Evolutionary conservation across 768 basidiomycete genomes (phyloP).

Genomic region (Erythrobasidium yunnanense): DNA sequence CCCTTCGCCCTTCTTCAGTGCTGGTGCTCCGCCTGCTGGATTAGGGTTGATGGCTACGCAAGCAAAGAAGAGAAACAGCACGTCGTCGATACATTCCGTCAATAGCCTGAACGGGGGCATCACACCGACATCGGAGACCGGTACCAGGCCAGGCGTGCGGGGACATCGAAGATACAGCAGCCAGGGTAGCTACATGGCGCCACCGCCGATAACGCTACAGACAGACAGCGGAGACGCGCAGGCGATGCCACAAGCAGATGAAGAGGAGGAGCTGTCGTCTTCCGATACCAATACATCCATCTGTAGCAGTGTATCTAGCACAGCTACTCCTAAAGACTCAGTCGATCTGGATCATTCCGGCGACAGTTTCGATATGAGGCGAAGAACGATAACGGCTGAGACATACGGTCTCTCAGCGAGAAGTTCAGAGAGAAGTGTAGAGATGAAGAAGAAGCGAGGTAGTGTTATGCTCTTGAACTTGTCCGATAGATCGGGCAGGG

Average conservation of each 20-base stretch:
- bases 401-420: not conserved
- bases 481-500: not conserved
- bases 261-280: conserved; percentile 22
- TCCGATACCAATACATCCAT: conserved; percentile 21
- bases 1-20: conserved; percentile 20
- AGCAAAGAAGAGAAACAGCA: conserved; percentile 5
- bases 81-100: conserved; percentile 8
- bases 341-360: not conserved
- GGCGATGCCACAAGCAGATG: too few relatives aligned
- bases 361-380: conserved; percentile 1
- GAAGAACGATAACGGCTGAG: conserved; percentile 19
- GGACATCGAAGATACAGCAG: too few relatives aligned
- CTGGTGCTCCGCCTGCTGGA: conserved; percentile 5
- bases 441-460: conserved; percentile 19
- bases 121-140: too few relatives aligned
- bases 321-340: conserved; percentile 12
- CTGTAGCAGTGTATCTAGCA: conserved; percentile 12
- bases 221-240: too few relatives aligned
- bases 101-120: not conserved
- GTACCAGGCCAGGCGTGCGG: too few relatives aligned
- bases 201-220: too few relatives aligned
- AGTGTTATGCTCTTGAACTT: conserved; percentile 16
- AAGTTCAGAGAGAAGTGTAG: not conserved
- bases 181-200: too few relatives aligned
- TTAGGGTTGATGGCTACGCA: conserved; percentile 6